A percentile compares a stretch with the other conserved stretches of the same genome.
Evolutionary conservation across 129 eudicot species (phyloP).

Genomic region (Helianthus tuberosus): DNA sequence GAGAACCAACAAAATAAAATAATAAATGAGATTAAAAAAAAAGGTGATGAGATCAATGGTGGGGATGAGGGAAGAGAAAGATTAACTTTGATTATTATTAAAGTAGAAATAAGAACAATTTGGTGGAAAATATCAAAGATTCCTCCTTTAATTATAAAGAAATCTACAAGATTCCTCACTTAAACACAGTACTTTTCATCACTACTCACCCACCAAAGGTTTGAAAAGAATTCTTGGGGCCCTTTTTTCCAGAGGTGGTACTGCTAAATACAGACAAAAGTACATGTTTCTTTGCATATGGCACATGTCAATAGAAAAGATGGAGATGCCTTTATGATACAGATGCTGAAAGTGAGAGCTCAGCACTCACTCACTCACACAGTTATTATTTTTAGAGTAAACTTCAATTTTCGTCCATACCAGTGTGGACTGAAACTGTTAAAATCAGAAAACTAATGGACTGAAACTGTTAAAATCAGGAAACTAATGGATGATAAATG

Average conservation of each 20-base stretch:
- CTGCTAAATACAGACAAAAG: not conserved
- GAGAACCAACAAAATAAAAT: conserved; percentile 30
- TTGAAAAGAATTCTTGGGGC: not conserved
- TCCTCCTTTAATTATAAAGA: conserved; percentile 29
- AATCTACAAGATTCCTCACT: conserved; percentile 36
- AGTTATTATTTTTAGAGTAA: not conserved
- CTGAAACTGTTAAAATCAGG: too few species aligned
- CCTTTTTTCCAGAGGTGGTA: conserved; percentile 13
- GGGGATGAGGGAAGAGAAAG: conserved; percentile 32
- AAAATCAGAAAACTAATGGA: too few species aligned
- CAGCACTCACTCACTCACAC: conserved; percentile 28
- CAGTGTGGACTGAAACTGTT: too few species aligned
- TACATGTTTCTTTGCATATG: conserved; percentile 6
- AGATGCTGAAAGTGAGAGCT: conserved; percentile 38
- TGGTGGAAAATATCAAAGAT: conserved; percentile 37
- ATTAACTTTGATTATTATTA: conserved; percentile 28
- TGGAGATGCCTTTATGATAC: conserved; percentile 30
- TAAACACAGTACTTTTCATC: conserved; percentile 24
- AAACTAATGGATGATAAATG: too few species aligned
- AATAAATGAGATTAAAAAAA: not conserved
- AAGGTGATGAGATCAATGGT: conserved; percentile 36
- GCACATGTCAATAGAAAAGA: conserved; percentile 26
- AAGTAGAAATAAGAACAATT: conserved; percentile 21
- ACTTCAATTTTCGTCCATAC: too few species aligned
- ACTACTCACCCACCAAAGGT: conserved; percentile 30